phyloP scores from a whole-genome alignment of 768 basidiomycete genomes.

The Phlegmacium glaucopus region DNA sequence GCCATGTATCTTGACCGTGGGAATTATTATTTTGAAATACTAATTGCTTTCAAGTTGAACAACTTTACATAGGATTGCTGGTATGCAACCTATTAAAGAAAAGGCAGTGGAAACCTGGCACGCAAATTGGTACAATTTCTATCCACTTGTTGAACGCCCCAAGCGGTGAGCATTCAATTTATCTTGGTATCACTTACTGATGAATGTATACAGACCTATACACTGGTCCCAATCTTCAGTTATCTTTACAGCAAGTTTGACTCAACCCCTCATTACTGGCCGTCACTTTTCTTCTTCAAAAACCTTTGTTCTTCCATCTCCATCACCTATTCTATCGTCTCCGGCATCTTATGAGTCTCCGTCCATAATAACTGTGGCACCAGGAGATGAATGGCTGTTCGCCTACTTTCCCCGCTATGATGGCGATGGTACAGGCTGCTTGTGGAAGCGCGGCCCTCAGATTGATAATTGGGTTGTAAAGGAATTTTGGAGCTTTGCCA shows the following conservation, averaged over 20 bases:
- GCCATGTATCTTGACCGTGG: constrained; percentile 11
- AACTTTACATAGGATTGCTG: too few relatives aligned
- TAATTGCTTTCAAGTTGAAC: not conserved
- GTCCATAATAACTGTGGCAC: constrained; percentile 55
- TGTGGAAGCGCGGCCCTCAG: constrained; percentile 60
- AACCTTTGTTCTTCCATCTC: constrained; percentile 57
- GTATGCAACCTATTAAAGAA: constrained; percentile 31
- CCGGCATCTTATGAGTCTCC: constrained; percentile 57
- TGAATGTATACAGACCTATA: constrained; percentile 46
- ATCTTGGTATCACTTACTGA: not conserved
- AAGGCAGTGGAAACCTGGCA: constrained; percentile 51
- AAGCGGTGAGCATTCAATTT: constrained; percentile 40
- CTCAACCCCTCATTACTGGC: constrained; percentile 55
- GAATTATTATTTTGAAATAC: constrained; percentile 1
- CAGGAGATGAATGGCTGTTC: constrained; percentile 62
- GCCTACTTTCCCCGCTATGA: constrained; percentile 68
- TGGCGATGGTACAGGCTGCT: constrained; percentile 55
- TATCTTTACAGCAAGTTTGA: constrained; percentile 66
- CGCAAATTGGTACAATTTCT: constrained; percentile 73
- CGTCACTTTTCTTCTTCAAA: constrained; percentile 70
- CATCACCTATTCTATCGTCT: constrained; percentile 42
- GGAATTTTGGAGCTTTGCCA: constrained; percentile 52
- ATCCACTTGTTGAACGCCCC: constrained; percentile 55
- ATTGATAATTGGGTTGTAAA: constrained; percentile 60
- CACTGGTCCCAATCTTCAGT: constrained; percentile 69